A percentile compares a stretch with the other conserved stretches of the same genome.
These are phyloP conservation scores for Hansfordia pulvinata DNA, from an alignment of 2,329 filamentous ascomycete genomes.

Conservation along the genomic window DNA sequence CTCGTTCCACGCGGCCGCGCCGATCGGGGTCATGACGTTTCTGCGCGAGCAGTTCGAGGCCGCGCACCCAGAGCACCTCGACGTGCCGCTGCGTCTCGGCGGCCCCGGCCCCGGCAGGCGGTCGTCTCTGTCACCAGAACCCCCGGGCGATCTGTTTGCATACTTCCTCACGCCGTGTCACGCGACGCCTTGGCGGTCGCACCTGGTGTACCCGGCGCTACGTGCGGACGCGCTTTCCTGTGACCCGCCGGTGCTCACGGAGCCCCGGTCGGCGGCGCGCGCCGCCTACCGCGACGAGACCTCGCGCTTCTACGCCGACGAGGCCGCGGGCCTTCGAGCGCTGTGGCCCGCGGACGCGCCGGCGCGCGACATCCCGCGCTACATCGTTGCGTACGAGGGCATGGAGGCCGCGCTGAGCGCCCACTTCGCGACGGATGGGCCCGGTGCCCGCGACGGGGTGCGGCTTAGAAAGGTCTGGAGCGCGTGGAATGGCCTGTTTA, in stretches of 20 bases:
- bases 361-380: slow-evolving; percentile 32
- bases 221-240: slow-evolving; percentile 77
- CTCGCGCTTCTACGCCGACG: slow-evolving; percentile 71
- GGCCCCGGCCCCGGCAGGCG: no score
- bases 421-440: slow-evolving; percentile 25
- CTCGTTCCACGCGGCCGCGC: slow-evolving; percentile 66
- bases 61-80: slow-evolving; percentile 30
- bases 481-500: slow-evolving; percentile 47
- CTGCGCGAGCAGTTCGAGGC: slow-evolving; percentile 61
- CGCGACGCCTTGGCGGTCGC: slow-evolving; percentile 86
- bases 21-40: slow-evolving; percentile 60
- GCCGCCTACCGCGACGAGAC: slow-evolving; percentile 72
- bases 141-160: slow-evolving; percentile 33
- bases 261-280: slow-evolving; percentile 45
- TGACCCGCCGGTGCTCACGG: slow-evolving; percentile 66
- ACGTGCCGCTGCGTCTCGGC: slow-evolving; percentile 12
- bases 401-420: slow-evolving; percentile 31
- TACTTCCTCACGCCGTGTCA: slow-evolving; percentile 94
- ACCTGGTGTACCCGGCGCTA: slow-evolving; percentile 63
- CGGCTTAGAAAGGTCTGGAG: slow-evolving; percentile 35
- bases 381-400: slow-evolving; percentile 47
- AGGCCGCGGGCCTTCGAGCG: slow-evolving; percentile 42
- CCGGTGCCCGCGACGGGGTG: slow-evolving; percentile 26
- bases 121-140: no score
- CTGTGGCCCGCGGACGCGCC: slow-evolving; percentile 27